Evolutionary conservation across 1,139 yeast genomes (phyloP).

Genomic region (Candida albicans): DNA sequence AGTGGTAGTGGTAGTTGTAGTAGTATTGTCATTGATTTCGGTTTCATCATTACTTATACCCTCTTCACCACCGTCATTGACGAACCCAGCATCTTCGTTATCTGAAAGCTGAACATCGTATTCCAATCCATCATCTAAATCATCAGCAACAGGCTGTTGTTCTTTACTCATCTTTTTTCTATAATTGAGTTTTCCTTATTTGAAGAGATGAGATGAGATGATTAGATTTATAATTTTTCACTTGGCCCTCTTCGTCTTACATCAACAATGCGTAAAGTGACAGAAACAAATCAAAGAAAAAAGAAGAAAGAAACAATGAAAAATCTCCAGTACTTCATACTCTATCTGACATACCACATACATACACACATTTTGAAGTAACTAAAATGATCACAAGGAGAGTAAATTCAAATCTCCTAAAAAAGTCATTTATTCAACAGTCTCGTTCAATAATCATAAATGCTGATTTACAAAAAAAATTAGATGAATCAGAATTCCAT

Average conservation of each 20-base stretch:
- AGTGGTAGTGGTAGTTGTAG: too few species aligned
- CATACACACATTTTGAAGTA: neutral
- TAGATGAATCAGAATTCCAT: constrained; percentile 34
- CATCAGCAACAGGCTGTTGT: constrained; percentile 39
- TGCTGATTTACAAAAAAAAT: constrained; percentile 35
- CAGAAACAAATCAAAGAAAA: neutral
- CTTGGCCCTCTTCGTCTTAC: neutral
- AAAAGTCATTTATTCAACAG: constrained; percentile 7
- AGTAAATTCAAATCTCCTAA: neutral
- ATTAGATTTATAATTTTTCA: neutral
- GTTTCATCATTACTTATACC: constrained; percentile 12
- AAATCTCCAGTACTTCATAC: neutral
- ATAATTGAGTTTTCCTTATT: neutral
- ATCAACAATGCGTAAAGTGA: neutral
- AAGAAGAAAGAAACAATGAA: neutral
- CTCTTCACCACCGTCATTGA: constrained; percentile 13
- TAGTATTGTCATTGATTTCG: constrained; percentile 1
- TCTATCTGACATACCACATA: neutral
- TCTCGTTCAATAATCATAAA: constrained; percentile 29
- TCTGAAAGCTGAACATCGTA: constrained; percentile 45
- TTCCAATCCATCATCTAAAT: constrained; percentile 66
- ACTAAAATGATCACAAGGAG: constrained; percentile 2
- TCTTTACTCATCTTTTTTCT: neutral
- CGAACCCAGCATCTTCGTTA: constrained; percentile 15
- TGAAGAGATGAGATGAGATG: neutral